A percentile compares a stretch with the other conserved stretches of the same genome.
Conservation (phyloP, 2,329 filamentous ascomycete genomes). For the Ceratocystis variospora region DNA sequence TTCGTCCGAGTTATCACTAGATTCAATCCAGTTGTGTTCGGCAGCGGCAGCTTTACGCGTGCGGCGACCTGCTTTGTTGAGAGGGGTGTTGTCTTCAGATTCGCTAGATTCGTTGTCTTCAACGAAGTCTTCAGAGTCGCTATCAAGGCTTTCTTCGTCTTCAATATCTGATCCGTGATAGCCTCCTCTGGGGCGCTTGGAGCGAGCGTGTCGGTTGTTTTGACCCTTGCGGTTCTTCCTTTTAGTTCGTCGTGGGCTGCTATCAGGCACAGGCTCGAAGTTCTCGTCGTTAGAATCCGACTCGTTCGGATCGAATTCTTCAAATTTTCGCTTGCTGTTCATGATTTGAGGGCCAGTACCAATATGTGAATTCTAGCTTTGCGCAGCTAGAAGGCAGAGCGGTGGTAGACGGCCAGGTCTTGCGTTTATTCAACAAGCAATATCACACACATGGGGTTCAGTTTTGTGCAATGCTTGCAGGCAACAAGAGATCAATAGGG, state of each 20-base stretch:
- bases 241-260: conserved; percentile 29
- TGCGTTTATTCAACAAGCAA: conserved; percentile 6
- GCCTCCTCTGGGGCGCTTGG: conserved; percentile 29
- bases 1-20: conserved; percentile 15
- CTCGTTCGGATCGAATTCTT: conserved; percentile 51
- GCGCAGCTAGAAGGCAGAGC: conserved; percentile 16
- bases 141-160: conserved; percentile 40
- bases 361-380: conserved; percentile 16
- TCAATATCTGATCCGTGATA: conserved; percentile 51
- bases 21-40: conserved; percentile 16
- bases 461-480: background rate
- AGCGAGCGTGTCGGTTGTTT: conserved; percentile 27
- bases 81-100: conserved; percentile 29
- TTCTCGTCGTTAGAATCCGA: conserved; percentile 54
- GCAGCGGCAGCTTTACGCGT: conserved; percentile 34
- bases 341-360: conserved; percentile 19
- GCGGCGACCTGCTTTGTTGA: conserved; percentile 36
- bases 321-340: conserved; percentile 45
- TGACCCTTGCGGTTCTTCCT: conserved; percentile 27
- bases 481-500: background rate
- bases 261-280: conserved; percentile 42
- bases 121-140: conserved; percentile 37
- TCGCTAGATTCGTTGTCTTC: conserved; percentile 29
- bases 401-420: conserved; percentile 3
- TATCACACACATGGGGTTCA: conserved; percentile 11